Conservation (phyloP, 257 asterid genomes). For the Scutellaria minor region DNA sequence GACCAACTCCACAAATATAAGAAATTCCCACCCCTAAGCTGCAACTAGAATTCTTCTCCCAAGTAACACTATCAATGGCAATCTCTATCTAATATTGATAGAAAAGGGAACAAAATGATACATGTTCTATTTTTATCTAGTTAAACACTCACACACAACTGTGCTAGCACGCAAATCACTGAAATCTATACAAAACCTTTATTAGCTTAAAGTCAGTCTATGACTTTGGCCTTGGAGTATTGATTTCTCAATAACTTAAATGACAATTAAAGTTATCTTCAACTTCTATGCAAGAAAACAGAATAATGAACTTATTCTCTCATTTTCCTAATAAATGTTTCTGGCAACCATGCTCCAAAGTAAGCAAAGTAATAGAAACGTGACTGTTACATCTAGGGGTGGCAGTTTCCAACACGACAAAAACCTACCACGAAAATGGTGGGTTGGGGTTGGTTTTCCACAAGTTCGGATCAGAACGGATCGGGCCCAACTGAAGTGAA, state of each 20-base stretch:
- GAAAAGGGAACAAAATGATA: neutral
- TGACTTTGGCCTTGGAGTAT: neutral
- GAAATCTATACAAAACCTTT: neutral
- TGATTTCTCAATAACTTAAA: neutral
- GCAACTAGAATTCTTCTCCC: slow-evolving; percentile 13
- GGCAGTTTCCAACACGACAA: no score
- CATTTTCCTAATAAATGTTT: neutral
- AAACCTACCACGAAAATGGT: no score
- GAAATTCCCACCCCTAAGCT: slow-evolving; percentile 3
- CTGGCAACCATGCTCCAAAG: neutral
- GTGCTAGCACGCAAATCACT: neutral
- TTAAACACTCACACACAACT: neutral
- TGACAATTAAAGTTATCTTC: slow-evolving; percentile 4
- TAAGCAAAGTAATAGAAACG: slow-evolving; percentile 8
- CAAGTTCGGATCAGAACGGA: no score
- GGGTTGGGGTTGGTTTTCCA: no score
- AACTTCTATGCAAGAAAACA: slow-evolving; percentile 6
- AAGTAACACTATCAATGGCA: neutral
- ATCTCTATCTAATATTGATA: slow-evolving; percentile 12
- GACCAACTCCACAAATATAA: slow-evolving; percentile 15
- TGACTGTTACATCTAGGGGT: no score
- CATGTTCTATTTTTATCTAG: neutral
- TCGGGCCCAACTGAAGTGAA: no score
- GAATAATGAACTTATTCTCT: neutral
- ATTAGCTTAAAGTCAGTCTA: slow-evolving; percentile 14